Evolutionary conservation across 495 filamentous ascomycete genomes (phyloP), one percentile per base, ranked within the genome.

Genomic region (Xylaria longipes): DNA sequence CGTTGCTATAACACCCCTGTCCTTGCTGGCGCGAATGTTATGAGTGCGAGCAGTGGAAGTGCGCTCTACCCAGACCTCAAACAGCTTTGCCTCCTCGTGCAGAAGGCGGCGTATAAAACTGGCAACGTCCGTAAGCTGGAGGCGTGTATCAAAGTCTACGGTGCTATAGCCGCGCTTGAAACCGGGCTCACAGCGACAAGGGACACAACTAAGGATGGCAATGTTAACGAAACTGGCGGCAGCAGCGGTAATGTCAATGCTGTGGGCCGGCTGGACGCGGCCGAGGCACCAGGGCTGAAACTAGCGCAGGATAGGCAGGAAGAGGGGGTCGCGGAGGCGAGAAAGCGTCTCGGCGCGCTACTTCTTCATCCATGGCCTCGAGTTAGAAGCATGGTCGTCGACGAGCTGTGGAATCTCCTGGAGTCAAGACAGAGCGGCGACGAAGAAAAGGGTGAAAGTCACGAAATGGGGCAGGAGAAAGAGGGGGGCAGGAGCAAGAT

Each of bases 51-150:
- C 66, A 65, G 37, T 69, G 25, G 74, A 89, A 85, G 68, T 86
- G 86, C 73, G 5, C 20, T 48, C 20, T 15, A 48, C 25, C 69
- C 82, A 1, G 77, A 82, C 56, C 79, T 81, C 60, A 86, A 87
- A 73, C 86, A 78, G 29, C 78, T 97, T 25, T 94, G 94, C 68
- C 81, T 89, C 39, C 80, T 88, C 17, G 86, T 90, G 11, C 93
- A 95, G 73, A 93, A 91, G 79, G 85, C 93, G 5, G 93, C 94
- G 74, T 94, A 91, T 84, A 95, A 94, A 81, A 91, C 92, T 12
- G 86, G 88, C 14, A 94, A 92, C 76, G 88, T 97, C 6, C 85
- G 87, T 35, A 93, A 94, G 74, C 83, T 98, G 12, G 88, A 92
- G 77, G 92, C 93, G 1, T 93, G 92, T 22, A 82, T 97, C 54